Evolutionary conservation across 2,329 filamentous ascomycete species (phyloP).

Genomic region (Colletotrichum tamarilloi): DNA sequence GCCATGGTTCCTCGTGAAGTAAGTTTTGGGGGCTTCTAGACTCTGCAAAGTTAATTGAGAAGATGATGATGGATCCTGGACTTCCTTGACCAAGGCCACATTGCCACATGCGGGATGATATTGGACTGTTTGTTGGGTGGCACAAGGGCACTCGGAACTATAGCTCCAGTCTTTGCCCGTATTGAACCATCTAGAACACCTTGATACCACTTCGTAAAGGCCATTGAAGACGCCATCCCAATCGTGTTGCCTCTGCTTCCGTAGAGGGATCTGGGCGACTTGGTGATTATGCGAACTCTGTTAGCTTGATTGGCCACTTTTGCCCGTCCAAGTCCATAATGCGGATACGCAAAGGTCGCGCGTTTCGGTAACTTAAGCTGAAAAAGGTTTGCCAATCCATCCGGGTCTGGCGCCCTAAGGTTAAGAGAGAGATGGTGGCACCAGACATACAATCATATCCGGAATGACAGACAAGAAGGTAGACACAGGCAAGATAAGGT

Average conservation of each 20-base stretch:
- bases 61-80: neutral
- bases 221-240: no score
- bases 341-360: no score
- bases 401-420: no score
- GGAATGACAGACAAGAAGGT: neutral
- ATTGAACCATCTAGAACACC: slow-evolving; percentile 16
- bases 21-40: neutral
- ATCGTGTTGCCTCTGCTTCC: no score
- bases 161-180: neutral
- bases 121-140: neutral
- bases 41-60: neutral
- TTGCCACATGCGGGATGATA: neutral
- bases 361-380: no score
- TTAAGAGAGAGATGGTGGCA: no score
- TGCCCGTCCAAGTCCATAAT: no score
- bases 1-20: neutral
- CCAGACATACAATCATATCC: neutral
- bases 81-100: neutral
- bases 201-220: neutral
- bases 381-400: no score
- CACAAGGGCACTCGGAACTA: neutral
- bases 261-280: no score
- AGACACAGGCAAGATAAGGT: neutral
- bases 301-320: no score
- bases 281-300: no score